Evolutionary conservation across 345 rosid species (phyloP), one percentile per base, ranked within the genome.

Genomic region (Kernera saxatilis): DNA sequence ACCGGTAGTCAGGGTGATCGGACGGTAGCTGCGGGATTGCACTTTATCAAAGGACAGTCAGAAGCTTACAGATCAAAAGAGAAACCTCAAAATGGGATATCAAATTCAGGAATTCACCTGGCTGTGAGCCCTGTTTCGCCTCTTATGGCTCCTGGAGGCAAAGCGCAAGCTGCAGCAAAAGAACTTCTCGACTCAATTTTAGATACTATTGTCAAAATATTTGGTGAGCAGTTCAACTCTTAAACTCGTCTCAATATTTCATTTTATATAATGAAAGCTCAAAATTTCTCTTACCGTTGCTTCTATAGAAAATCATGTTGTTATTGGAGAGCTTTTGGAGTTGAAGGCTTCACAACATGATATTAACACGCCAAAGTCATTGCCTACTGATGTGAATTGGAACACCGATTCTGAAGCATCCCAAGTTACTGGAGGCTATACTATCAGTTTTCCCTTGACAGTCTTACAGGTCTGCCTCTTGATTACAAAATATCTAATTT

Each of bases 71-170:
- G 81, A 57, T 70, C 83, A 2, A 91, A 91, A 77, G 87, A 85
- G 75, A 94, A 88, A 75, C 85, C 72, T 76, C 98, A 84, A 79
- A 89, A 89, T 83, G 97, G 92, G 79, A 82, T 82, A 71, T 80
- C 88, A 44, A 65, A 64, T 59, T 83, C 83, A 66, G 94, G 85
- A 61, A 81, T 85, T 71, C 83, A 91, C 69, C 73, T 85, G 78
- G 87, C 98, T 71, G 96, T 88, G 72, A 94, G 98, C 81, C 99
- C 99, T 58, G 99, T 91, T 59, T 94, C 99, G 1, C 84, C 96
- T 53, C 80, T 88, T 66, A 91, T 94, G 99, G 95, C 95, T 79
- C 99, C 99, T 72, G 74, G 82, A 63, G 99, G 99, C 62, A 94
- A 85, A 81, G 98, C 97, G 41, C 99, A 94, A 84, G 77, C 78